Conservation (phyloP, 1,139 yeast genomes). For the Lodderomyces metapsilosis region DNA sequence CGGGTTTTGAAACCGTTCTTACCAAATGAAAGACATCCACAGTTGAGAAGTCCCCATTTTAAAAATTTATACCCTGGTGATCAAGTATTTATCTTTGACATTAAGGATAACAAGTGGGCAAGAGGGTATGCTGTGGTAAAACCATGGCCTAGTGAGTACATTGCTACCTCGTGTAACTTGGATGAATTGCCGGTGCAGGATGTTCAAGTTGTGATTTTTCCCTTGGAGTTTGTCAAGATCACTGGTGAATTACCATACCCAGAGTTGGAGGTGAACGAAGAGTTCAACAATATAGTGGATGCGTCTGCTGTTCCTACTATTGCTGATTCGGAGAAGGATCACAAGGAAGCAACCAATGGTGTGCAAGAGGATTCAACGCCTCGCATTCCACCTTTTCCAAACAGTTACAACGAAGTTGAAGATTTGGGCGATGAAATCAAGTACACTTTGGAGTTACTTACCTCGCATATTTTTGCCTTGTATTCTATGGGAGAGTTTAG, state of each 20-base stretch:
- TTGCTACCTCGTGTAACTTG: conserved; percentile 57
- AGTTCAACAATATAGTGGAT: conserved; percentile 31
- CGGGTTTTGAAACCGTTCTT: conserved; percentile 57
- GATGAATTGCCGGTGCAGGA: conserved; percentile 61
- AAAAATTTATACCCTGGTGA: conserved; percentile 76
- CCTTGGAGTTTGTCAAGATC: conserved; percentile 50
- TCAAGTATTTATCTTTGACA: conserved; percentile 74
- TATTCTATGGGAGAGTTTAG: conserved; percentile 70
- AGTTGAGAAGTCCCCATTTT: conserved; percentile 38
- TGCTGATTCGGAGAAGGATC: conserved; percentile 39
- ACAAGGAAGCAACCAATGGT: conserved; percentile 30
- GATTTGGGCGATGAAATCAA: conserved; percentile 54
- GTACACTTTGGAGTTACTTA: conserved; percentile 54
- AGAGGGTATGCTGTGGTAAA: conserved; percentile 68
- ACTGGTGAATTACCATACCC: conserved; percentile 33
- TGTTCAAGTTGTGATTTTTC: conserved; percentile 56
- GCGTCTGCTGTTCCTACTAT: conserved; percentile 44
- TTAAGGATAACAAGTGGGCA: conserved; percentile 67
- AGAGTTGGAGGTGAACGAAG: conserved; percentile 24
- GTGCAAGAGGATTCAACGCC: conserved; percentile 15
- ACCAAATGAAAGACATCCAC: conserved; percentile 55
- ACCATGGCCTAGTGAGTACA: conserved; percentile 69
- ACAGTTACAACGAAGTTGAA: conserved; percentile 25
- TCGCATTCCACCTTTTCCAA: conserved; percentile 54
- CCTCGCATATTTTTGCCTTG: conserved; percentile 65